These are phyloP conservation scores for Lyophyllum atratum DNA, from an alignment of 768 basidiomycete species.

Conservation along the genomic window DNA sequence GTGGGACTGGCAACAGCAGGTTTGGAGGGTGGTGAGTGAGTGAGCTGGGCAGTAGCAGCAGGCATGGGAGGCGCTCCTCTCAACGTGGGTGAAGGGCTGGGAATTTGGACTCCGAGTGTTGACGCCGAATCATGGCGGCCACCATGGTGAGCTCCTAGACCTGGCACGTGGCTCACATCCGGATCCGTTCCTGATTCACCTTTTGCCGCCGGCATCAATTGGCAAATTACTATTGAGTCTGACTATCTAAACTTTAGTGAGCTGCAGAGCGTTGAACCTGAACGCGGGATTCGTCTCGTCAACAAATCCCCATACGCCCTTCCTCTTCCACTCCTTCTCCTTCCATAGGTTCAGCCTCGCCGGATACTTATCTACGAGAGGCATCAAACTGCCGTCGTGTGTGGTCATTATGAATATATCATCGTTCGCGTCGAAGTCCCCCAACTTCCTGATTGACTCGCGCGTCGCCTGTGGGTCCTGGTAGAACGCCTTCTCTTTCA, in stretches of 20 bases:
- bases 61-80: no score
- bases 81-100: neutral
- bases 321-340: neutral
- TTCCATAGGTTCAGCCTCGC: neutral
- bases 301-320: neutral
- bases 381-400: neutral
- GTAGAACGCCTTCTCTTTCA: neutral
- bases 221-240: no score
- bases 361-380: neutral
- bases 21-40: neutral
- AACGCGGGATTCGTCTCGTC: neutral
- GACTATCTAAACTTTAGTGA: neutral
- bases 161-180: slow-evolving; percentile 1
- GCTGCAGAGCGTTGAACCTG: neutral
- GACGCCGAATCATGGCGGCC: neutral
- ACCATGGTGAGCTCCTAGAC: slow-evolving; percentile 1
- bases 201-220: neutral
- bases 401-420: slow-evolving; percentile 3
- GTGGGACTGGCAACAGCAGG: neutral
- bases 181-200: neutral
- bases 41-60: slow-evolving; percentile 6
- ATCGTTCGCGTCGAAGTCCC: slow-evolving; percentile 3
- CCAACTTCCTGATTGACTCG: neutral
- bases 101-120: neutral
- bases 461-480: neutral